phyloP scores from a whole-genome alignment of 2,329 filamentous ascomycete genomes.

The Talaromyces sp. region DNA sequence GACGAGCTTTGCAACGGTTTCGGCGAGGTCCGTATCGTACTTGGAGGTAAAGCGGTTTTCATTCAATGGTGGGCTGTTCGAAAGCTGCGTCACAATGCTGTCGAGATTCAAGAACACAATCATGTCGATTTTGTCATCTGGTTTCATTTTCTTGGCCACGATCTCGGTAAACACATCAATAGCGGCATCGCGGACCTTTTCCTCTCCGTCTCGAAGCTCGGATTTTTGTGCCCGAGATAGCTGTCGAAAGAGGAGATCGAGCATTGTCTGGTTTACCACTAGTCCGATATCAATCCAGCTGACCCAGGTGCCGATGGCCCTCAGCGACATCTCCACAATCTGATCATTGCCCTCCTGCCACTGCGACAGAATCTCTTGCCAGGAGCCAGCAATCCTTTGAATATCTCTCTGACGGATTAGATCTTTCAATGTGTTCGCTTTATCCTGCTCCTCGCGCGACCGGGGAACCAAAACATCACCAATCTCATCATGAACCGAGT shows the following conservation, averaged over 20 bases:
- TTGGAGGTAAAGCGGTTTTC: constrained; percentile 75
- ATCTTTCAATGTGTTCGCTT: constrained; percentile 88
- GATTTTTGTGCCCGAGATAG: constrained; percentile 68
- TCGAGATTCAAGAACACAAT: constrained; percentile 85
- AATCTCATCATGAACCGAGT: constrained; percentile 94
- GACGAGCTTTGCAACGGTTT: constrained; percentile 90
- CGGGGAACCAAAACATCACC: constrained; percentile 84
- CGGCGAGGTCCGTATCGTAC: constrained; percentile 93
- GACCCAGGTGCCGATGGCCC: constrained; percentile 93
- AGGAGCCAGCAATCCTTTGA: constrained; percentile 79
- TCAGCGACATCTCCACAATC: constrained; percentile 82
- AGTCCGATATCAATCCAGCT: constrained; percentile 98
- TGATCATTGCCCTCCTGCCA: constrained; percentile 68
- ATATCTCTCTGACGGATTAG: constrained; percentile 81
- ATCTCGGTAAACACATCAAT: constrained; percentile 96
- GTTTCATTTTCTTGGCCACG: constrained; percentile 95
- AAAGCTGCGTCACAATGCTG: constrained; percentile 79
- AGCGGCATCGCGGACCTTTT: constrained; percentile 82
- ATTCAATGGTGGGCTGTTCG: constrained; percentile 74
- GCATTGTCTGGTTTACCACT: constrained; percentile 84
- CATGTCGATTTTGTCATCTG: constrained; percentile 83
- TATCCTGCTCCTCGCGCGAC: constrained; percentile 72
- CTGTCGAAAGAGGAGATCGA: constrained; percentile 78
- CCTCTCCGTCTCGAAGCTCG: constrained; percentile 63
- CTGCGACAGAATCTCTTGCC: constrained; percentile 81